A percentile compares a stretch with the other conserved stretches of the same genome.
These are phyloP conservation scores for Solanum chacoense DNA, from an alignment of 305 asterid species.

Conservation along the genomic window DNA sequence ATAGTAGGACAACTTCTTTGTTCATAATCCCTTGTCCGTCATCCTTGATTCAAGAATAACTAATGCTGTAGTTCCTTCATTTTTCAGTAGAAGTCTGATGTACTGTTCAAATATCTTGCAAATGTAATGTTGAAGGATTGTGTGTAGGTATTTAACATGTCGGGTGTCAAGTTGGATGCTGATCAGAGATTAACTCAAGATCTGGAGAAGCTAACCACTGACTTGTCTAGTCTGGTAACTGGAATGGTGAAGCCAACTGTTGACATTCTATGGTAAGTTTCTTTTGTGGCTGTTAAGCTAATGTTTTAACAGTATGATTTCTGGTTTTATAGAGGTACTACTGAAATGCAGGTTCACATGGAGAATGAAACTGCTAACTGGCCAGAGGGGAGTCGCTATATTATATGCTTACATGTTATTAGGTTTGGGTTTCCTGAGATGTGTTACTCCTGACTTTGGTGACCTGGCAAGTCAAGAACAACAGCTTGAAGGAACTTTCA, in stretches of 20 bases:
- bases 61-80: background rate
- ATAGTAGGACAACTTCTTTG: background rate
- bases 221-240: conserved; percentile 93
- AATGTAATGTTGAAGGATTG: background rate
- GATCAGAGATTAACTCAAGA: conserved; percentile 97
- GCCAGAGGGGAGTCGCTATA: conserved; percentile 82
- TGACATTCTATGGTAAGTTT: conserved; percentile 80
- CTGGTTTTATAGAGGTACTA: conserved; percentile 8
- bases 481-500: conserved; percentile 94
- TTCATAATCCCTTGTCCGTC: background rate
- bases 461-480: conserved; percentile 80
- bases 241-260: conserved; percentile 99
- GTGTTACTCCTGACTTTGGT: conserved; percentile 90
- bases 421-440: conserved; percentile 92
- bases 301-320: conserved; percentile 2
- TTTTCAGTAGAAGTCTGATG: background rate
- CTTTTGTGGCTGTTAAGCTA: conserved; percentile 7
- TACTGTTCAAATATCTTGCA: background rate
- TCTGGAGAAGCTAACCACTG: conserved; percentile 90
- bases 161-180: conserved; percentile 59
- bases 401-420: conserved; percentile 92
- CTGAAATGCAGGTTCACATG: conserved; percentile 83
- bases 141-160: conserved; percentile 73
- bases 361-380: conserved; percentile 98
- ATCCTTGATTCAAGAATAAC: background rate